phyloP scores from a whole-genome alignment of 2,329 filamentous ascomycete species.

The Aspergillus sp. region DNA sequence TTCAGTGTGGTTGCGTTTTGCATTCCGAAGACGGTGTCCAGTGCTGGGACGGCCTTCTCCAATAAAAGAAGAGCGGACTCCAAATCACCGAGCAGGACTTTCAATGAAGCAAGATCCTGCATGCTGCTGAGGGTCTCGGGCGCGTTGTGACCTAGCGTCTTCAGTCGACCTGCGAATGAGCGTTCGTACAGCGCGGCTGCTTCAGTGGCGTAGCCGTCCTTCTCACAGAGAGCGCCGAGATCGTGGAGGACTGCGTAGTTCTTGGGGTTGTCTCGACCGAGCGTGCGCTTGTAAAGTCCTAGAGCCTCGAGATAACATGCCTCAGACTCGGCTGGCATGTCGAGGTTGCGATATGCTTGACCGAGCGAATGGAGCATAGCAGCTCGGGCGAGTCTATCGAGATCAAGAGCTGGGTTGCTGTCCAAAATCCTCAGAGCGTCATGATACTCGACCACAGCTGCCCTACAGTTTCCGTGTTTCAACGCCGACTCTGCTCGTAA shows the following conservation, averaged over 20 bases:
- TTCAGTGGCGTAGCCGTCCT: slow-evolving; percentile 29
- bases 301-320: slow-evolving; percentile 27
- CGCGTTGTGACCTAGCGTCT: slow-evolving; percentile 26
- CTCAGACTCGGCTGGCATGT: slow-evolving; percentile 25
- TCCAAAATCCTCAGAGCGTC: slow-evolving; percentile 22
- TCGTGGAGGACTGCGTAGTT: slow-evolving; percentile 28
- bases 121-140: slow-evolving; percentile 30
- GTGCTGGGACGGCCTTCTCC: slow-evolving; percentile 27
- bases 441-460: slow-evolving; percentile 23
- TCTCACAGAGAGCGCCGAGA: slow-evolving; percentile 26
- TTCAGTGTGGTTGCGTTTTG: slow-evolving; percentile 27
- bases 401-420: slow-evolving; percentile 21
- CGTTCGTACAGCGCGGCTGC: slow-evolving; percentile 29
- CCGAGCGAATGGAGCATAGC: slow-evolving; percentile 25
- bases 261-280: slow-evolving; percentile 27
- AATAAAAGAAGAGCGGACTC: slow-evolving; percentile 27
- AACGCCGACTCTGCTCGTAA: slow-evolving; percentile 21
- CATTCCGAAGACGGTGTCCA: slow-evolving; percentile 28
- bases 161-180: slow-evolving; percentile 28
- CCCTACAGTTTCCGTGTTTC: slow-evolving; percentile 20
- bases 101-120: slow-evolving; percentile 28
- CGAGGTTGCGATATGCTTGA: slow-evolving; percentile 22
- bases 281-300: slow-evolving; percentile 25
- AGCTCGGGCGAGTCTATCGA: slow-evolving; percentile 22
- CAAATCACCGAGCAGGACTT: slow-evolving; percentile 24